These are phyloP conservation scores for Microdochium bolleyi DNA, from an alignment of 2,329 filamentous ascomycete species.

Conservation along the genomic window DNA sequence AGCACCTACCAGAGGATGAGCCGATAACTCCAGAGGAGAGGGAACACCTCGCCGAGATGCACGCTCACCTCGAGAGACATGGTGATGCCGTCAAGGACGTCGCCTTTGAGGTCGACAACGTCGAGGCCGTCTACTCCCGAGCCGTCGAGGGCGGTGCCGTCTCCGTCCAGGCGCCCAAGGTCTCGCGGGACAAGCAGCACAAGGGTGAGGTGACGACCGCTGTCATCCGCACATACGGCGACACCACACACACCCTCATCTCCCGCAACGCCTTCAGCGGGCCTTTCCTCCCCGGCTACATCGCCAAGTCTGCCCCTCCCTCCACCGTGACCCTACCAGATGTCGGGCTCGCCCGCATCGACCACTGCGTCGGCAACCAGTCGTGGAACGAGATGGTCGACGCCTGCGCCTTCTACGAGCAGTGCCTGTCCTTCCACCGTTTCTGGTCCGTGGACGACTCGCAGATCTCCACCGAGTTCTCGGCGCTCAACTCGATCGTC, in stretches of 20 bases:
- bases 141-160: constrained; percentile 60
- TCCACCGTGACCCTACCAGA: constrained; percentile 43
- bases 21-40: constrained; percentile 56
- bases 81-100: constrained; percentile 95
- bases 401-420: constrained; percentile 70
- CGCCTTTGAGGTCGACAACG: constrained; percentile 87
- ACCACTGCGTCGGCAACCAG: constrained; percentile 97
- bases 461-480: constrained; percentile 88
- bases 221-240: constrained; percentile 84
- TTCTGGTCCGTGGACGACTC: constrained; percentile 97
- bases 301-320: constrained; percentile 36
- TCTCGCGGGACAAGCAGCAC: constrained; percentile 45
- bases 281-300: constrained; percentile 77
- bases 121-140: constrained; percentile 67
- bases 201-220: constrained; percentile 62
- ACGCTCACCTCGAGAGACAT: constrained; percentile 76
- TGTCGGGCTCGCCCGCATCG: constrained; percentile 66
- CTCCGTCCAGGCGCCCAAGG: constrained; percentile 53
- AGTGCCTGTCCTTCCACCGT: constrained; percentile 83
- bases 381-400: constrained; percentile 82
- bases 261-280: constrained; percentile 64
- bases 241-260: constrained; percentile 91
- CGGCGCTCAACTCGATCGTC: constrained; percentile 79
- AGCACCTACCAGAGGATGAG: constrained; percentile 48
- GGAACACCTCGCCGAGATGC: constrained; percentile 62